Base-by-base conservation (phyloP, 345 rosid species). In the Geranium brycei region DNA sequence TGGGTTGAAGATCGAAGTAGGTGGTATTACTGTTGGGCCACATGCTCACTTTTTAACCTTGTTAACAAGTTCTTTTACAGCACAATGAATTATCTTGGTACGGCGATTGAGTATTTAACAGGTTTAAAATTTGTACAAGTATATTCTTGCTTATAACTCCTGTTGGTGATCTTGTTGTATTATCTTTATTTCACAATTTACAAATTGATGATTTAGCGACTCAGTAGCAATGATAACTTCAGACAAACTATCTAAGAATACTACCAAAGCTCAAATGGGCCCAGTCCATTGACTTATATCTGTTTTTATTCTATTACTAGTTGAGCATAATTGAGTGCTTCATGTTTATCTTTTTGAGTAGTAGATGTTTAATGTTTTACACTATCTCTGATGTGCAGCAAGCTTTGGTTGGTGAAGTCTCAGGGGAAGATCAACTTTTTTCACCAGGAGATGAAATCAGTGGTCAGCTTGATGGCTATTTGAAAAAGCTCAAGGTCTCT, bases 321-420 rank as follows among this genome's bases (percentile, higher is more conserved):
- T 11, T 47, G 15, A 47, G 11, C 53, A 11, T 11, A 47, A 23
- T 23, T 23, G 28, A 47, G 53, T 13, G 0, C 15, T 47, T 11
- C 53, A 47, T 47, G 53, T 47, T 13, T 6, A 8, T 47, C 15
- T 47, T 47, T 47, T 11, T 47, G 41, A 47, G 19, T 64, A 61
- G 28, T 17, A 7, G 41, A 23, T 23, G 28, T 23, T 23, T 15
- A 5, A 56, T 2, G 51, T 51, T 30, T 17, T 51, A 15, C 0
- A 18, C 0, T 41, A 60, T 65, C 53, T 11, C 56, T 32, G 61
- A 38, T 66, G 32, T 73, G 77, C 78, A 95, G 99, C 92, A 85
- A 87, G 89, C 97, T 59, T 83, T 95, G 87, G 99, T 95, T 62
- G 99, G 99, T 59, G 95, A 95, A 75, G 87, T 71, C 69, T 72